Evolutionary conservation across 2,329 filamentous ascomycete genomes (phyloP).

Genomic region (Colletotrichum godetiae): DNA sequence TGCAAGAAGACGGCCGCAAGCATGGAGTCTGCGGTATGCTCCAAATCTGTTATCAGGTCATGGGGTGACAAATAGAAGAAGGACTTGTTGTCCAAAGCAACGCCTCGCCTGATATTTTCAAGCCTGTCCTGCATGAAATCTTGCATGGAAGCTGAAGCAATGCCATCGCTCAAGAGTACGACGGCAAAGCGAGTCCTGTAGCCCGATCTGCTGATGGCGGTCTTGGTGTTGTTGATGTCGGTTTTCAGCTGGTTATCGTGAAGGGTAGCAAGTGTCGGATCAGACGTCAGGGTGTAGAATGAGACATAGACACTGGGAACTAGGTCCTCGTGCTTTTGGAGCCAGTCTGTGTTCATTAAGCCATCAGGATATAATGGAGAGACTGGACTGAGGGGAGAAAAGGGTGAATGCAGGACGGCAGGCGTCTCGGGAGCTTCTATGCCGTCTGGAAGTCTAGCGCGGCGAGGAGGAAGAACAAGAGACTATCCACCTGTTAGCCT

Average conservation of each 20-base stretch:
- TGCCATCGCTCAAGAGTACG: conserved; percentile 79
- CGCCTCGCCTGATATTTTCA: conserved; percentile 81
- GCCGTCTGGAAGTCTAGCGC: conserved; percentile 63
- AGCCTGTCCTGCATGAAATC: conserved; percentile 78
- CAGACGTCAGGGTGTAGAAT: conserved; percentile 82
- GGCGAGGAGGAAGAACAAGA: conserved; percentile 67
- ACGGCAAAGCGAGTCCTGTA: conserved; percentile 84
- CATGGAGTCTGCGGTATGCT: conserved; percentile 78
- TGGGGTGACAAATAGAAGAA: conserved; percentile 87
- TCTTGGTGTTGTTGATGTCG: conserved; percentile 84
- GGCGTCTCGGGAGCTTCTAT: conserved; percentile 59
- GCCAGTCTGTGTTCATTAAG: conserved; percentile 83
- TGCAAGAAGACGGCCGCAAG: conserved; percentile 78
- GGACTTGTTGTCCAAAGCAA: conserved; percentile 83
- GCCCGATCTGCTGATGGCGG: conserved; percentile 73
- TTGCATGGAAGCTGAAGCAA: conserved; percentile 54
- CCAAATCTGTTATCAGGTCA: conserved; percentile 76
- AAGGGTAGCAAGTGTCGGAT: conserved; percentile 79
- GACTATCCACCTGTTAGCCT: conserved; percentile 54
- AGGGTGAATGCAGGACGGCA: conserved; percentile 83
- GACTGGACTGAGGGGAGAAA: conserved; percentile 87
- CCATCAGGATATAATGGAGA: conserved; percentile 92
- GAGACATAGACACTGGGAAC: conserved; percentile 84
- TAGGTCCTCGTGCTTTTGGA: conserved; percentile 87
- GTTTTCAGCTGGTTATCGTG: conserved; percentile 89